phyloP scores from a whole-genome alignment of 306 rosid species.

The Vigna trinervia region DNA sequence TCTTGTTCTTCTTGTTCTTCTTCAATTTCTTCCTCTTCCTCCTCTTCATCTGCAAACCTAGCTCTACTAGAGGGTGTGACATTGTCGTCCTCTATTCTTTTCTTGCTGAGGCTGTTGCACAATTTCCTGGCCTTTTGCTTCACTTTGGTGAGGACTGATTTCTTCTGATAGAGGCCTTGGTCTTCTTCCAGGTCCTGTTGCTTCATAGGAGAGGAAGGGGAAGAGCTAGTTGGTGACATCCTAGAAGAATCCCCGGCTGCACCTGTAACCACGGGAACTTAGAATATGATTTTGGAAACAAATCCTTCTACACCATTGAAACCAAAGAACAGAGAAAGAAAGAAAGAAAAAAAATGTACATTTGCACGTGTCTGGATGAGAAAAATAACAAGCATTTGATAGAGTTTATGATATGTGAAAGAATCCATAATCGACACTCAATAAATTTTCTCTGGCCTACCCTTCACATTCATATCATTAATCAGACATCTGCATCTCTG shows the following conservation, averaged over 20 bases:
- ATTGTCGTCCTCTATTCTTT: slow-evolving; percentile 57
- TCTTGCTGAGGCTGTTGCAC: slow-evolving; percentile 72
- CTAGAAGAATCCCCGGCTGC: slow-evolving; percentile 58
- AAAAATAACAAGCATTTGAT: too few species aligned
- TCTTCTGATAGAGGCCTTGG: slow-evolving; percentile 63
- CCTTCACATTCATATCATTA: too few species aligned
- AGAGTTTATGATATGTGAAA: too few species aligned
- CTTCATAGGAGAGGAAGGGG: slow-evolving; percentile 50
- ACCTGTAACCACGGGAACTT: neutral
- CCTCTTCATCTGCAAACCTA: slow-evolving; percentile 50
- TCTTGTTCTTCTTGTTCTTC: slow-evolving; percentile 63
- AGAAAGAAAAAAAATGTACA: too few species aligned
- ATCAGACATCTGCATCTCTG: too few species aligned
- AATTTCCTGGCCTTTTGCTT: slow-evolving; percentile 80
- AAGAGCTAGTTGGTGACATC: slow-evolving; percentile 47
- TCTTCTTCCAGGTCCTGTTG: slow-evolving; percentile 67
- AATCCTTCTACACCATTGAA: neutral
- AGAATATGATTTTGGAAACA: neutral
- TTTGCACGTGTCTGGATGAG: too few species aligned
- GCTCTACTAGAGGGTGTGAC: slow-evolving; percentile 67
- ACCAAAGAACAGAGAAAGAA: too few species aligned
- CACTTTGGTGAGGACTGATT: slow-evolving; percentile 85
- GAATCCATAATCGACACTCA: neutral
- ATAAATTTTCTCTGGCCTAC: too few species aligned
- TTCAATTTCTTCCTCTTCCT: too few species aligned